Evolutionary conservation across 2,329 filamentous ascomycete genomes (phyloP).

Genomic region (Aspergillus transmontanensis): DNA sequence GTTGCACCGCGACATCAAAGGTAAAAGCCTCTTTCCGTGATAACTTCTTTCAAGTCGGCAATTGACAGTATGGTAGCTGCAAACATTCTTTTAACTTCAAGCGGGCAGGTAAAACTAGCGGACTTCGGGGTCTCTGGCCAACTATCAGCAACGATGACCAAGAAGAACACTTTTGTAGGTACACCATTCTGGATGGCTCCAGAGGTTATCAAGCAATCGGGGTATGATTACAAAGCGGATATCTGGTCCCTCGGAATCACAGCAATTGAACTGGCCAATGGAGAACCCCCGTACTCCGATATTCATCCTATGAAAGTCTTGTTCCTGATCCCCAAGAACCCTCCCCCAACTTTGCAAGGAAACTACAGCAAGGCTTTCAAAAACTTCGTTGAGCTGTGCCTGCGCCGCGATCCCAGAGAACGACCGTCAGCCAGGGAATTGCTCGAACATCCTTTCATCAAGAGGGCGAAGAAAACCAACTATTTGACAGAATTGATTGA

Average conservation of each 20-base stretch:
- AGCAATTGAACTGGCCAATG: constrained; percentile 85
- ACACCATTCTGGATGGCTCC: constrained; percentile 99
- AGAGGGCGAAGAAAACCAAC: constrained; percentile 90
- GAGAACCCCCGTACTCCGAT: constrained; percentile 91
- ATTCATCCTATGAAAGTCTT: constrained; percentile 99
- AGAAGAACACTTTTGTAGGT: constrained; percentile 98
- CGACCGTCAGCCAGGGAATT: constrained; percentile 84
- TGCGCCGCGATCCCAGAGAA: constrained; percentile 87
- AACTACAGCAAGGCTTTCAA: constrained; percentile 83
- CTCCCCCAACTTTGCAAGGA: constrained; percentile 77
- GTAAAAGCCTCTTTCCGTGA: constrained; percentile 47
- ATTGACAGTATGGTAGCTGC: constrained; percentile 64
- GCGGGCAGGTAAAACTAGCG: constrained; percentile 93
- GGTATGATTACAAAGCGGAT: constrained; percentile 96
- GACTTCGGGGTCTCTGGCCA: constrained; percentile 98
- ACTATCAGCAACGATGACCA: constrained; percentile 96
- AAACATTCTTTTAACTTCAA: constrained; percentile 85
- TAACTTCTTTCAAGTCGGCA: too few species aligned
- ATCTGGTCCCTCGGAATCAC: constrained; percentile 98
- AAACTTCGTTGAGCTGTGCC: constrained; percentile 79
- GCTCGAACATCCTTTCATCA: constrained; percentile 85
- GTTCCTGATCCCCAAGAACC: constrained; percentile 94
- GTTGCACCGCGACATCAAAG: constrained; percentile 93
- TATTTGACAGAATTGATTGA: constrained; percentile 96
- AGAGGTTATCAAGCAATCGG: constrained; percentile 97